Evolutionary conservation across 345 rosid genomes (phyloP), one percentile per base, ranked within the genome.

Genomic region (Corymbia maculata): DNA sequence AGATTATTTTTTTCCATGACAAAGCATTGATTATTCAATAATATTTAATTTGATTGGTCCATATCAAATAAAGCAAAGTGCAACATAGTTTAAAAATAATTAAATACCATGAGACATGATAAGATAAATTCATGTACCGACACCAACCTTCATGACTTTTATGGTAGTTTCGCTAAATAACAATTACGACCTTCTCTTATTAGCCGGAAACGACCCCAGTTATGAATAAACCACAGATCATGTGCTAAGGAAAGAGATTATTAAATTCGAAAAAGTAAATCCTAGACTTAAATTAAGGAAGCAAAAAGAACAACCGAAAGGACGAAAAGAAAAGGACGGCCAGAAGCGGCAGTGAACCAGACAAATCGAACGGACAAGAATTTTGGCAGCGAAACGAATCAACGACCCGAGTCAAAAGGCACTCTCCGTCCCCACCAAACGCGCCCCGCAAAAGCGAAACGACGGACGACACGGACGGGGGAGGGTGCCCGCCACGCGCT

Each of bases 41-140:
- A 64, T n/a, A n/a, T 64, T n/a, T 3, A 16, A 14, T 13, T 1
- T 7, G 9, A 14, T 64, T n/a, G 0, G 5, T 55, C 28, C 13
- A 0, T 55, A 55, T 4, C 8, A 1, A 55, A 55, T 55, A 21
- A 22, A 12, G 11, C 9, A 22, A 55, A 55, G 61, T 24, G 24
- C 6, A 55, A 55, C 26, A 9, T 9, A 19, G 10, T 55, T 8
- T 4, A 6, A 55, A 28, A 59, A 59, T 36, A 59, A 24, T 26
- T 61, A 2, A 64, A 14, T 14, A 14, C 3, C 4, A 13, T 5
- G 13, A 6, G 10, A 1, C 5, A 1, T 7, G 4, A n/a, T 7
- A n/a, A 28, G 2, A 19, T 14, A 15, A 14, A n/a, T 13, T n/a
- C 19, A 64, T 2, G 30, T 12, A 11, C 28, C 4, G 8, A 28